A percentile compares a stretch with the other conserved stretches of the same genome.
phyloP scores from a whole-genome alignment of 2,329 filamentous ascomycete genomes.

The Chrysoporthe cubensis region DNA sequence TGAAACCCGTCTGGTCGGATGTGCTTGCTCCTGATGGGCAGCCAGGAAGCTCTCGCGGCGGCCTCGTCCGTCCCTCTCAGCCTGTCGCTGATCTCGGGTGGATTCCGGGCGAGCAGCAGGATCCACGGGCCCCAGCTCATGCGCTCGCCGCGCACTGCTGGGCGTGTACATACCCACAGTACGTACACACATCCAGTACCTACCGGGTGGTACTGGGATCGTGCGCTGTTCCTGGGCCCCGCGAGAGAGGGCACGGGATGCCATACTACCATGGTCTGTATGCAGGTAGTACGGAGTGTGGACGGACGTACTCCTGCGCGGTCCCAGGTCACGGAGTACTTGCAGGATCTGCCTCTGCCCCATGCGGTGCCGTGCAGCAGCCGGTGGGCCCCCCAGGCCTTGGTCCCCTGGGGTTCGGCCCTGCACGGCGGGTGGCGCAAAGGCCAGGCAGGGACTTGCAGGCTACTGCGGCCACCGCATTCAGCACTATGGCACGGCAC shows the following conservation, averaged over 20 bases:
- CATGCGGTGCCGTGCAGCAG: slow-evolving; percentile 3
- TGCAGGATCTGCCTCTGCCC: slow-evolving; percentile 9
- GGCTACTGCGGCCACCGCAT: background rate
- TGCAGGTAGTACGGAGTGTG: background rate
- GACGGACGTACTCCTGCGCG: no score
- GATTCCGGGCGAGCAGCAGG: background rate
- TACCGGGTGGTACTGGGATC: no score
- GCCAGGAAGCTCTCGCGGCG: no score
- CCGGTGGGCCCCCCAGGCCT: background rate
- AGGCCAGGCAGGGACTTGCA: background rate
- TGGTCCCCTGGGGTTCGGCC: background rate
- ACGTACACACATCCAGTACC: no score
- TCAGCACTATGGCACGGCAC: background rate
- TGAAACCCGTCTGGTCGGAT: background rate
- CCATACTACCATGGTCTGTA: no score
- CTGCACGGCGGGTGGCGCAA: background rate
- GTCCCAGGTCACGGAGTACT: background rate
- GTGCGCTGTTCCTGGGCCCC: no score
- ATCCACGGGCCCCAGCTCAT: slow-evolving; percentile 6
- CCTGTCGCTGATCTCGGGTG: background rate
- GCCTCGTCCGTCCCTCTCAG: background rate
- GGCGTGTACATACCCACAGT: no score
- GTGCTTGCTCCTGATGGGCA: background rate
- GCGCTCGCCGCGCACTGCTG: background rate
- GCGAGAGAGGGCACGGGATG: no score